phyloP scores from a whole-genome alignment of 306 rosid species.

The Medicago lupulina region DNA sequence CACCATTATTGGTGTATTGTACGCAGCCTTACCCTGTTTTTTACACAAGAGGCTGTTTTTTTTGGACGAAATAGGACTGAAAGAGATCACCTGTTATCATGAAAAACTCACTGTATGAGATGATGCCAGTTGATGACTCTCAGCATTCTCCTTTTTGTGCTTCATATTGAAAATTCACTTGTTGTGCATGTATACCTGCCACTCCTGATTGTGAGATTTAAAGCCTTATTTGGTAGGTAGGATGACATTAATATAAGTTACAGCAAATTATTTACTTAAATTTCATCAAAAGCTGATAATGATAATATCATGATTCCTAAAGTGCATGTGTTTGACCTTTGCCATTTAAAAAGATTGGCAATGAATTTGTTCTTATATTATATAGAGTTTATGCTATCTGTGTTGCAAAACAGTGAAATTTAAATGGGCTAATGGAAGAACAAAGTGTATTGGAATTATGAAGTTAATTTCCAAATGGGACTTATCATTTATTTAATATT shows the following conservation, averaged over 20 bases:
- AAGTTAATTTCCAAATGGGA: constrained; percentile 13
- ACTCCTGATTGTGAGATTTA: not conserved
- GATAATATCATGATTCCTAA: not conserved
- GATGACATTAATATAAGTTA: not conserved
- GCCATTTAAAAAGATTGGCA: not conserved
- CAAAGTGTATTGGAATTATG: constrained; percentile 17
- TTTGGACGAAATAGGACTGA: not conserved
- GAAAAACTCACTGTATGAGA: not conserved
- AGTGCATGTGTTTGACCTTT: not conserved
- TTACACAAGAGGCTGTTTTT: too few relatives aligned
- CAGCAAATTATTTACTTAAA: not conserved
- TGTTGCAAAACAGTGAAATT: not conserved
- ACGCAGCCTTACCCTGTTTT: too few relatives aligned
- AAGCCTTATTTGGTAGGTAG: not conserved
- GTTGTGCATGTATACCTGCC: not conserved
- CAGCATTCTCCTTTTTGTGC: not conserved
- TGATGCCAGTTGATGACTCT: not conserved
- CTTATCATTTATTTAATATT: constrained; percentile 7
- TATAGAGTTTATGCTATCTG: constrained; percentile 3
- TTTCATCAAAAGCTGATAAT: not conserved
- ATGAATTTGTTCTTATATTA: not conserved
- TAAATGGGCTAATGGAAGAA: constrained; percentile 16
- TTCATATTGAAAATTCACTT: not conserved
- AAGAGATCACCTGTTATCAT: not conserved
- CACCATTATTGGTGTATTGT: too few relatives aligned